A percentile compares a stretch with the other conserved stretches of the same genome.
These are phyloP conservation scores for Pythium graminicola DNA, from an alignment of 352 stramenopile species.

Conservation along the genomic window DNA sequence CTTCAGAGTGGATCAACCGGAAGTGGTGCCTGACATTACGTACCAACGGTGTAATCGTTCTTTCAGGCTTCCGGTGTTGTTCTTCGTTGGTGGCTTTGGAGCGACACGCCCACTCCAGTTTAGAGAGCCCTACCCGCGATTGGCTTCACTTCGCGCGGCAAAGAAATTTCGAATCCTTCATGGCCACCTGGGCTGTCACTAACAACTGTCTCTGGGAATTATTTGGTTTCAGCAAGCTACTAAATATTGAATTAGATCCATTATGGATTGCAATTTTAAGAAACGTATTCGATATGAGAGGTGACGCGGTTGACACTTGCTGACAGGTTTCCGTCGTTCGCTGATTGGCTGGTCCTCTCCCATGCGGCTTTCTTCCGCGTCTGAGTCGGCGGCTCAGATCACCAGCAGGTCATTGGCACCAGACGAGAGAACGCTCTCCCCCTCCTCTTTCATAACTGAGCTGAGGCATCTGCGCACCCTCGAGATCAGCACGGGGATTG, in stretches of 20 bases:
- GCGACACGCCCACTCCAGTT: too few relatives aligned
- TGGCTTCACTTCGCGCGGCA: slow-evolving; percentile 4
- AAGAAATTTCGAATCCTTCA: background rate
- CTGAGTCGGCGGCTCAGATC: slow-evolving; percentile 19
- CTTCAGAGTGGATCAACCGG: too few relatives aligned
- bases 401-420: slow-evolving; percentile 4
- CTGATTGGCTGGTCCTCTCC: slow-evolving; percentile 17
- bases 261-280: background rate
- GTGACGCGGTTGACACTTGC: slow-evolving; percentile 16
- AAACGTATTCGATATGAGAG: slow-evolving; percentile 2
- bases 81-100: background rate
- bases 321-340: slow-evolving; percentile 12
- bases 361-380: slow-evolving; percentile 17
- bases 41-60: too few relatives aligned
- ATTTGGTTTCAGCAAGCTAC: slow-evolving; percentile 4
- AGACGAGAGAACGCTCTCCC: background rate
- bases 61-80: background rate
- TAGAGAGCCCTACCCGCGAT: slow-evolving; percentile 13
- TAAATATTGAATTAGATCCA: background rate
- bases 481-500: too few relatives aligned
- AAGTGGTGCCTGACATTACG: too few relatives aligned
- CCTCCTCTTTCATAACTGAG: too few relatives aligned
- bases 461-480: too few relatives aligned
- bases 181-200: background rate
- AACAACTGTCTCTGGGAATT: slow-evolving; percentile 20